A percentile compares a stretch with the other conserved stretches of the same genome.
Evolutionary conservation across 2,329 filamentous ascomycete species (phyloP).

Genomic region (Fusarium dimerum): DNA sequence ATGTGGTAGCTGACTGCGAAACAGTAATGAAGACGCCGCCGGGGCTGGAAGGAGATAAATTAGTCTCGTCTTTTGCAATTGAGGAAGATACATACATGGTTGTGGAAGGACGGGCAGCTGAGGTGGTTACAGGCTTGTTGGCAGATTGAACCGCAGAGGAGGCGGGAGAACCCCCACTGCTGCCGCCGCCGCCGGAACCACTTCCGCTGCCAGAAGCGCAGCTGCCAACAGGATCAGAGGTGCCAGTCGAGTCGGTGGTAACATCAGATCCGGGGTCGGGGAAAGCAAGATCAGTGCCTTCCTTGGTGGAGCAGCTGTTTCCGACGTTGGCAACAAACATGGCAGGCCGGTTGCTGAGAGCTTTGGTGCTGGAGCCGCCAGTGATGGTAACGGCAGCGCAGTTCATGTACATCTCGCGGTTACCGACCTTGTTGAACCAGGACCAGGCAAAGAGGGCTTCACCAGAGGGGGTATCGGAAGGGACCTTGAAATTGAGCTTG

Average conservation of each 20-base stretch:
- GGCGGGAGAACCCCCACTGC: slow-evolving; percentile 12
- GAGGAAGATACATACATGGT: slow-evolving; percentile 28
- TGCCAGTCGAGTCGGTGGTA: slow-evolving; percentile 37
- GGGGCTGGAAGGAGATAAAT: slow-evolving; percentile 33
- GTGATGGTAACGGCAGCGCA: slow-evolving; percentile 70
- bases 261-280: slow-evolving; percentile 65
- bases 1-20: slow-evolving; percentile 24
- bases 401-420: slow-evolving; percentile 87
- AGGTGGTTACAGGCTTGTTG: slow-evolving; percentile 14
- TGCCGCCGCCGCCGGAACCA: slow-evolving; percentile 9
- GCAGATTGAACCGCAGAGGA: slow-evolving; percentile 13
- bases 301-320: slow-evolving; percentile 59
- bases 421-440: slow-evolving; percentile 75
- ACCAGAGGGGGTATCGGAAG: slow-evolving; percentile 59
- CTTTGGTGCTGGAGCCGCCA: slow-evolving; percentile 32
- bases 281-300: slow-evolving; percentile 61
- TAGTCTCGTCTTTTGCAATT: slow-evolving; percentile 5
- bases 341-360: slow-evolving; percentile 60
- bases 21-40: slow-evolving; percentile 47
- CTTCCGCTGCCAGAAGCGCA: slow-evolving; percentile 25
- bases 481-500: slow-evolving; percentile 67
- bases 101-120: slow-evolving; percentile 21
- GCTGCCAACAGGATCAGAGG: slow-evolving; percentile 38
- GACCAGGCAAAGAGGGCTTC: slow-evolving; percentile 74
- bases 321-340: slow-evolving; percentile 73